Percentiles rank a stretch among this genome's conserved stretches.
These are phyloP conservation scores for Rhinocladiella mackenziei DNA, from an alignment of 2,329 filamentous ascomycete genomes.

Conservation along the genomic window DNA sequence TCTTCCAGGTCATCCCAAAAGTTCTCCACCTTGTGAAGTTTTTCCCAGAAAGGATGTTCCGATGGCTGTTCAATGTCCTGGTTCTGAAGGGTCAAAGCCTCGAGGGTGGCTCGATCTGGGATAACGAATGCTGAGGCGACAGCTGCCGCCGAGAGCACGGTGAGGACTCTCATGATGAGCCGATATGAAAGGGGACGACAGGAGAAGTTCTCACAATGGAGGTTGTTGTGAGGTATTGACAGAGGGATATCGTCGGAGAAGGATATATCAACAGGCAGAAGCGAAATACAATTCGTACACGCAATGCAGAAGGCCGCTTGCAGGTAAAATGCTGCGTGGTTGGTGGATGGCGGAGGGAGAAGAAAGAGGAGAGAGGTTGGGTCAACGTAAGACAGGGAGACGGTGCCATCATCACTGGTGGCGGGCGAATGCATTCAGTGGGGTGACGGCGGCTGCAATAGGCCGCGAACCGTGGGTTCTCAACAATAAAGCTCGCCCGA, in stretches of 20 bases:
- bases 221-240: slow-evolving; percentile 1
- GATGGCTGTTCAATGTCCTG: slow-evolving; percentile 15
- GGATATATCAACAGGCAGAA: slow-evolving; percentile 11
- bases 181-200: neutral
- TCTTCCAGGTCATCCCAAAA: slow-evolving; percentile 32
- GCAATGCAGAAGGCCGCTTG: too few relatives aligned
- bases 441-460: too few relatives aligned
- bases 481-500: too few relatives aligned
- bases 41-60: slow-evolving; percentile 27
- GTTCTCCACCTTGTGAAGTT: slow-evolving; percentile 19
- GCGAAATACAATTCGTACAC: slow-evolving; percentile 7
- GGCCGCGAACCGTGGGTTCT: too few relatives aligned
- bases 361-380: too few relatives aligned
- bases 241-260: neutral
- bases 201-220: neutral
- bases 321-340: too few relatives aligned
- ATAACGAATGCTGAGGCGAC: slow-evolving; percentile 29
- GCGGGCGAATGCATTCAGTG: too few relatives aligned
- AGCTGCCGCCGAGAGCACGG: slow-evolving; percentile 25
- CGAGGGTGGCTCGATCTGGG: slow-evolving; percentile 28
- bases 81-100: slow-evolving; percentile 23
- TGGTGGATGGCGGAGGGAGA: too few relatives aligned
- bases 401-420: too few relatives aligned
- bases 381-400: too few relatives aligned
- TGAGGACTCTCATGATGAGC: slow-evolving; percentile 24